Evolutionary conservation across 805 yeast genomes (phyloP).

Genomic region (Lipomyces orientalis): DNA sequence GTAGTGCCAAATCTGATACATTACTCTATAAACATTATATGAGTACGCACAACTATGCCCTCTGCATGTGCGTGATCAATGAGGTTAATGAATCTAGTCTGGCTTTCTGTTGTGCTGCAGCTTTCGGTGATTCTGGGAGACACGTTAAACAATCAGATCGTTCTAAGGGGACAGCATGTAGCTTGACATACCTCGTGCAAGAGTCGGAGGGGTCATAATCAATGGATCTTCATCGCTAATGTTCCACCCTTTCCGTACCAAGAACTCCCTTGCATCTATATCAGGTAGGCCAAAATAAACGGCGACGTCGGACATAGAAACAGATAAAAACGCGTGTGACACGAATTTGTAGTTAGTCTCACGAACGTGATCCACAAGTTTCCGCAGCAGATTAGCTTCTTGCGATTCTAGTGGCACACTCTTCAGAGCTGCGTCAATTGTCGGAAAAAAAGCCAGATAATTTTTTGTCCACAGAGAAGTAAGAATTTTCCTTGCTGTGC

Average conservation of each 20-base stretch:
- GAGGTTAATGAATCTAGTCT: conserved; percentile 8
- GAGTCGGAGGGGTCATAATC: conserved; percentile 1
- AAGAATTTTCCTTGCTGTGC: neutral
- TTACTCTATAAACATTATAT: neutral
- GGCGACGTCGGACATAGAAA: conserved; percentile 1
- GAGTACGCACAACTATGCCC: neutral
- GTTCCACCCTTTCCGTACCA: conserved; percentile 12
- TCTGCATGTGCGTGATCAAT: conserved; percentile 12
- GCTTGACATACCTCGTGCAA: neutral
- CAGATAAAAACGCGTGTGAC: conserved; percentile 9
- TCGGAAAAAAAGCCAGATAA: neutral
- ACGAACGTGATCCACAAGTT: conserved; percentile 10
- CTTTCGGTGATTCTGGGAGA: neutral
- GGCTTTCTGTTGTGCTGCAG: neutral
- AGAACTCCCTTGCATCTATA: neutral
- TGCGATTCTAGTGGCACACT: neutral
- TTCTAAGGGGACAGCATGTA: neutral
- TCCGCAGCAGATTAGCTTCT: neutral
- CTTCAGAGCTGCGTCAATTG: neutral
- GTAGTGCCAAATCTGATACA: neutral
- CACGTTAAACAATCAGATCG: neutral
- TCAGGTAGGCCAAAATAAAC: conserved; percentile 15
- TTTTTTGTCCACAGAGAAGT: neutral
- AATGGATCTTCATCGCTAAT: neutral
- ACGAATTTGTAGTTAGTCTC: conserved; percentile 14